A percentile compares a stretch with the other conserved stretches of the same genome.
These are phyloP conservation scores for Acacia confusa DNA, from an alignment of 306 rosid genomes.

Conservation along the genomic window DNA sequence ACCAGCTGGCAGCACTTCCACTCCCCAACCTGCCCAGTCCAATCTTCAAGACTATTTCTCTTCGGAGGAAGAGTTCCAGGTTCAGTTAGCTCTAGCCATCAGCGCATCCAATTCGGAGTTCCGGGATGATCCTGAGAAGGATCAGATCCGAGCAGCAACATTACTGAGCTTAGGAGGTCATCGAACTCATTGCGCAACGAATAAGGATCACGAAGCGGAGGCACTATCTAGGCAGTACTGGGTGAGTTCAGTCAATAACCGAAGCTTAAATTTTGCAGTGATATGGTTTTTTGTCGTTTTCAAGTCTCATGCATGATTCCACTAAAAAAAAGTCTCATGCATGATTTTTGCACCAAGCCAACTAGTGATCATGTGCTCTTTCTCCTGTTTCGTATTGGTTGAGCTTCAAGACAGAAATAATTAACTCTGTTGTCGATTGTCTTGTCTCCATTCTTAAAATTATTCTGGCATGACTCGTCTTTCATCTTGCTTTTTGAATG, in stretches of 20 bases:
- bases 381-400: neutral
- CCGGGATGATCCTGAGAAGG: slow-evolving; percentile 83
- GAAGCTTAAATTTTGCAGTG: neutral
- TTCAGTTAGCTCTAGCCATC: slow-evolving; percentile 95
- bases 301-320: neutral
- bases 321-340: too few relatives aligned
- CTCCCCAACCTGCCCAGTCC: slow-evolving; percentile 27
- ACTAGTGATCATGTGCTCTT: neutral
- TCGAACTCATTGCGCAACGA: slow-evolving; percentile 50
- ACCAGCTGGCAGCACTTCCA: slow-evolving; percentile 25
- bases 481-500: slow-evolving; percentile 32
- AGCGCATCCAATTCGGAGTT: slow-evolving; percentile 94
- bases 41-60: slow-evolving; percentile 70
- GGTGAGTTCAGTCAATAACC: slow-evolving; percentile 57
- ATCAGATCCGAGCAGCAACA: slow-evolving; percentile 91
- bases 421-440: neutral
- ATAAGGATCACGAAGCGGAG: slow-evolving; percentile 62
- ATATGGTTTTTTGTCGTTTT: neutral
- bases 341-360: neutral
- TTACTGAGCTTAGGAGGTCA: slow-evolving; percentile 76
- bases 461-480: slow-evolving; percentile 16
- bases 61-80: slow-evolving; percentile 96
- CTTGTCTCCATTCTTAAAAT: neutral
- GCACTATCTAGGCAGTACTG: slow-evolving; percentile 89
- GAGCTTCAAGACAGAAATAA: neutral